Percentiles rank a stretch among this genome's conserved stretches.
phyloP scores from a whole-genome alignment of 2,329 filamentous ascomycete genomes.

The Cladophialophora carrionii region DNA sequence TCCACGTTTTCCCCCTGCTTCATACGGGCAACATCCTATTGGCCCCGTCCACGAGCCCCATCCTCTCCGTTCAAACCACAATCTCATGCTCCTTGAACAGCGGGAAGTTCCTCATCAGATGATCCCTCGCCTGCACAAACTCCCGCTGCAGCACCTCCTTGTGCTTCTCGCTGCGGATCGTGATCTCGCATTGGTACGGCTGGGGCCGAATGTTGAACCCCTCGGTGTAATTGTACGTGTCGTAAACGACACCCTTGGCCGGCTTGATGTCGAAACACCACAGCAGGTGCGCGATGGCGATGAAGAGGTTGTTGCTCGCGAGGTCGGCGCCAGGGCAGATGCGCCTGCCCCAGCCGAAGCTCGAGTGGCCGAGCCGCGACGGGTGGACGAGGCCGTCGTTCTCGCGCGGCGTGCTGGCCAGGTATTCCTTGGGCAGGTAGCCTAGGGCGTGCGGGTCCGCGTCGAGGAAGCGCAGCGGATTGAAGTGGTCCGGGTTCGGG shows the following conservation, averaged over 20 bases:
- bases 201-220: conserved; percentile 34
- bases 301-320: conserved; percentile 47
- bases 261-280: conserved; percentile 55
- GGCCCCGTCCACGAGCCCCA: neutral
- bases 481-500: conserved; percentile 56
- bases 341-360: conserved; percentile 39
- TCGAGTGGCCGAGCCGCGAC: conserved; percentile 32
- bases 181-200: conserved; percentile 32
- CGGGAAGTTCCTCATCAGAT: conserved; percentile 27
- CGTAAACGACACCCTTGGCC: conserved; percentile 28
- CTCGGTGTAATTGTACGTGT: conserved; percentile 33
- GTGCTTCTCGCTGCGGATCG: conserved; percentile 21
- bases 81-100: conserved; percentile 36
- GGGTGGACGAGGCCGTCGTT: conserved; percentile 32
- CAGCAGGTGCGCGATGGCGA: conserved; percentile 63
- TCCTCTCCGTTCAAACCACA: conserved; percentile 19
- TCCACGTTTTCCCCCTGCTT: neutral
- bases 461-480: conserved; percentile 59
- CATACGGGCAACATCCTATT: neutral
- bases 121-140: conserved; percentile 23
- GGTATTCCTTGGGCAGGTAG: conserved; percentile 56
- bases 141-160: conserved; percentile 21
- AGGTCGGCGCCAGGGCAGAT: conserved; percentile 39
- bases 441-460: conserved; percentile 55
- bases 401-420: conserved; percentile 54